These are phyloP conservation scores for Trichoderma sp. DNA, from an alignment of 2,329 filamentous ascomycete genomes.

Conservation along the genomic window DNA sequence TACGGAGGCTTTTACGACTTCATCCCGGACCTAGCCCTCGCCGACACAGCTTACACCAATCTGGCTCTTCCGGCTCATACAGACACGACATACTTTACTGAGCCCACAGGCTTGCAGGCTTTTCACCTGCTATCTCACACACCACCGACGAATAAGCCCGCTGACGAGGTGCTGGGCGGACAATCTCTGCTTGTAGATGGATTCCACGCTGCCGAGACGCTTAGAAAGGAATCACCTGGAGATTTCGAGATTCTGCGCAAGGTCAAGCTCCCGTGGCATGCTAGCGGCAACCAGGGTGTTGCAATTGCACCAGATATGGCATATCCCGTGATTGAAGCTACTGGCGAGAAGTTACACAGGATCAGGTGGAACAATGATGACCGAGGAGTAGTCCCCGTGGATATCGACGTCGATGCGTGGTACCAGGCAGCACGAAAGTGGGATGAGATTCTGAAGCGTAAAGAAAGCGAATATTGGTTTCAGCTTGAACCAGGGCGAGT, in stretches of 20 bases:
- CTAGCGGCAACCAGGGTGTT: conserved; percentile 84
- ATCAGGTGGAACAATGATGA: conserved; percentile 95
- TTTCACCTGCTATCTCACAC: conserved; percentile 82
- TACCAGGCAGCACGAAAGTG: conserved; percentile 77
- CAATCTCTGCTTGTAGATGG: conserved; percentile 82
- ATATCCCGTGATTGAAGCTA: conserved; percentile 70
- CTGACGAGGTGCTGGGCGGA: conserved; percentile 57
- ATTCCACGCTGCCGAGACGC: conserved; percentile 65
- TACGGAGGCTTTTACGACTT: conserved; percentile 84
- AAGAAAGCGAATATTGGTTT: conserved; percentile 70
- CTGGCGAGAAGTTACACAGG: conserved; percentile 47
- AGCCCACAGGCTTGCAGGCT: conserved; percentile 85
- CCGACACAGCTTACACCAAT: conserved; percentile 90
- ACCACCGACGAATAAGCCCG: conserved; percentile 39
- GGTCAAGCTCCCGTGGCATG: conserved; percentile 69
- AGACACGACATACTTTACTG: conserved; percentile 93
- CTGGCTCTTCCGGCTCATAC: conserved; percentile 81
- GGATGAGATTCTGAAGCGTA: conserved; percentile 63
- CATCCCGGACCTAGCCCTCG: conserved; percentile 79
- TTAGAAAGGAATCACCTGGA: conserved; percentile 52
- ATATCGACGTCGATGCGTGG: conserved; percentile 57
- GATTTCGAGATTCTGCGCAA: conserved; percentile 57
- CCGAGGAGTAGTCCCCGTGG: conserved; percentile 65
- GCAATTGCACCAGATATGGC: conserved; percentile 69
- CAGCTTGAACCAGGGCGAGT: conserved; percentile 76